Evolutionary conservation across 768 basidiomycete species (phyloP), one percentile per base, ranked within the genome.

Genomic region (Suillus ampliporus): DNA sequence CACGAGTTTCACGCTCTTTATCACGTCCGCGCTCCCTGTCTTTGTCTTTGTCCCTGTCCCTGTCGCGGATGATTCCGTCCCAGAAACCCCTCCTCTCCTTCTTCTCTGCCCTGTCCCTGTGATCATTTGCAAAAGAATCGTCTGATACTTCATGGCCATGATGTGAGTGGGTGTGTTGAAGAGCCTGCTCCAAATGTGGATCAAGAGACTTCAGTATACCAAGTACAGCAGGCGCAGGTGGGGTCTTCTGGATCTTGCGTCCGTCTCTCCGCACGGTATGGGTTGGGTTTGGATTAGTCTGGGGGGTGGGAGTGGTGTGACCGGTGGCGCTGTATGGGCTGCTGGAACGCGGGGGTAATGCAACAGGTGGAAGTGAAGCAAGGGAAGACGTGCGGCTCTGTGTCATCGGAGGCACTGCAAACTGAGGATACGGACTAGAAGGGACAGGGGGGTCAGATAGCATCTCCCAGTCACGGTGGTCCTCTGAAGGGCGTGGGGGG

Each of bases 191-290:
- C 57, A 71, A 64, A 62, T 76, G 80, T 0, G 90, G 88, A 60
- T 92, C 89, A 17, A 92, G 78, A 3, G 90, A 81, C 51, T 78
- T 80, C 60, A 90, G 77, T 50, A 90, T 88, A 21, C 83, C 84
- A 15, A 88, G 71, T 0, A 86, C 84, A 2, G 77, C 73, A 58
- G 72, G 64, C 15, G 62, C 63, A 1, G 74, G 69, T 0, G 72
- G 73, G 0, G 77, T 64, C 60, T 72, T 78, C 15, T 56, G 54
- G 3, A 56, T 21, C 68, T 74, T 80, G 59, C 68, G 67, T 47
- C 58, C 19, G 1, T 34, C 19, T 14, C 74, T 72, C 38, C 73
- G 68, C 23, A 72, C 71, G 4, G 57, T 11, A 26, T 65, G 54
- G 46, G 67, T 67, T 31, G 50, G 62, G 41, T 70, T 70, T 40